These are phyloP conservation scores for Beta lomatogona DNA, from an alignment of 179 eudicot genomes.

Conservation along the genomic window DNA sequence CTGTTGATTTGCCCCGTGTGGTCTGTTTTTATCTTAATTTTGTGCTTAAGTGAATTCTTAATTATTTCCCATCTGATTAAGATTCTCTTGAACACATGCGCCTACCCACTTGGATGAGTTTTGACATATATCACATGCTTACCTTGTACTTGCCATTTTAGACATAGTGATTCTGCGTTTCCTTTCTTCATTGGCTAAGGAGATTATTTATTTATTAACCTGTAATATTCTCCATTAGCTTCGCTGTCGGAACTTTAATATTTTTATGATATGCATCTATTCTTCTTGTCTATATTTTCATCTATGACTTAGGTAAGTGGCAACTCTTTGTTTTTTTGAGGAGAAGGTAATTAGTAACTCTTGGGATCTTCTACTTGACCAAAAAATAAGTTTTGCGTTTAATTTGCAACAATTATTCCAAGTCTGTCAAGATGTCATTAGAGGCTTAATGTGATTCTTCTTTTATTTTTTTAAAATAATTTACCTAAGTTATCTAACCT, in stretches of 20 bases:
- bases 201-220: not conserved
- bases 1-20: slow-evolving; percentile 31
- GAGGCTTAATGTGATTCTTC: not conserved
- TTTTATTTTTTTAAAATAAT: too few relatives aligned
- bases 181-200: slow-evolving; percentile 20
- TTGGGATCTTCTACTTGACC: not conserved
- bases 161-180: slow-evolving; percentile 32
- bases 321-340: too few relatives aligned
- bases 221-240: slow-evolving; percentile 15
- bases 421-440: not conserved
- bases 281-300: slow-evolving; percentile 17
- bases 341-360: not conserved
- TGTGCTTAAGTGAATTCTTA: slow-evolving; percentile 23
- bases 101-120: slow-evolving; percentile 30
- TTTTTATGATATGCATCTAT: slow-evolving; percentile 12
- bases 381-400: not conserved
- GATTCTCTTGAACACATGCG: slow-evolving; percentile 40
- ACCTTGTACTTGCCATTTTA: slow-evolving; percentile 38
- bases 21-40: slow-evolving; percentile 20
- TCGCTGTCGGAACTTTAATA: not conserved
- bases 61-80: slow-evolving; percentile 23
- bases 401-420: not conserved
- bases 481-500: not conserved
- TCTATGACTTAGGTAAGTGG: not conserved
- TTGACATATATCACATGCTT: slow-evolving; percentile 38